phyloP scores from a whole-genome alignment of 306 rosid species.

The Prunus mongolica region DNA sequence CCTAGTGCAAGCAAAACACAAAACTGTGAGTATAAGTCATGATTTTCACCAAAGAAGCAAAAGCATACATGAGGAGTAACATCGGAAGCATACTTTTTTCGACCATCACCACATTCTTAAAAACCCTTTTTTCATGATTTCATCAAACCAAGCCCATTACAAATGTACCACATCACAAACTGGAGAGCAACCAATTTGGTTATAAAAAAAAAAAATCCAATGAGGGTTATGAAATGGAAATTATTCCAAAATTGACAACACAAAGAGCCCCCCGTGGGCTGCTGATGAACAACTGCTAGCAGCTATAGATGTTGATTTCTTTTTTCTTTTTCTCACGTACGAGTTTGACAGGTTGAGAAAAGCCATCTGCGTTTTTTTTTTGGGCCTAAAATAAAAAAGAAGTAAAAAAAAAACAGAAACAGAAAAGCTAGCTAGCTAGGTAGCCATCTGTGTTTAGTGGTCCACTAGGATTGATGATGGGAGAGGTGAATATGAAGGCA shows the following conservation, averaged over 20 bases:
- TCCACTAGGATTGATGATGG: constrained; percentile 36
- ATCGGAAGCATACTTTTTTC: constrained; percentile 4
- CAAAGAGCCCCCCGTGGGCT: neutral
- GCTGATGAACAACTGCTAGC: neutral
- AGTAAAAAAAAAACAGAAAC: neutral
- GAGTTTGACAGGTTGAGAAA: neutral
- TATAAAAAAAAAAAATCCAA: neutral
- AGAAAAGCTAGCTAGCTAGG: neutral
- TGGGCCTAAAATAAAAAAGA: neutral
- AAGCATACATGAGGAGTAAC: neutral
- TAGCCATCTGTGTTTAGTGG: constrained; percentile 4
- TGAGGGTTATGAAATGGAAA: constrained; percentile 1
- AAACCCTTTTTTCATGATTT: neutral
- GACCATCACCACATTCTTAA: too few species aligned
- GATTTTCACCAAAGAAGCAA: constrained; percentile 15
- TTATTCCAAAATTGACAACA: constrained; percentile 12
- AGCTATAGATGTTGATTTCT: neutral
- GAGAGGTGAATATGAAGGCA: constrained; percentile 23
- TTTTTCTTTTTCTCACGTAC: neutral
- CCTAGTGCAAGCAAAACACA: neutral
- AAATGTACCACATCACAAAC: constrained; percentile 8
- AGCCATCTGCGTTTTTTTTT: neutral
- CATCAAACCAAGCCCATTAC: neutral
- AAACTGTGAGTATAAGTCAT: neutral
- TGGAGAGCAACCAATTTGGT: neutral